Evolutionary conservation across 179 eudicot species (phyloP), one percentile per base, ranked within the genome.

Genomic region (Patellifolia procumbens): DNA sequence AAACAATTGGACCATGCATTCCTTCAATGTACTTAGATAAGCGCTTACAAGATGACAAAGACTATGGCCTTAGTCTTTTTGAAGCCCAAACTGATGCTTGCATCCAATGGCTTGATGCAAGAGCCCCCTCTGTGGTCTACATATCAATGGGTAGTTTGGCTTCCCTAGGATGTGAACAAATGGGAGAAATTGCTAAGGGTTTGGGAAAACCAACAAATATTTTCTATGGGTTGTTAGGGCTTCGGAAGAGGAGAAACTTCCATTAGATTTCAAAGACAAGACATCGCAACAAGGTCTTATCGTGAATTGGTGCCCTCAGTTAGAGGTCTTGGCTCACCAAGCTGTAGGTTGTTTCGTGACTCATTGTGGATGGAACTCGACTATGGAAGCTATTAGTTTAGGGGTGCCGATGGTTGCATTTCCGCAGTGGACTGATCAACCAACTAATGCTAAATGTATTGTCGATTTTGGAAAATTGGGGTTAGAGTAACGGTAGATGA

Each of bases 21-120:
- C 96, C 96, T 31, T 91, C 93, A 6, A 74, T 42, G 76, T 89
- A 88, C 81, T 52, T 91, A 62, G 93, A 89, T 86, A 88, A 86
- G 4, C 72, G 86, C 5, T 49, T 88, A 37, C 75, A 66, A 37
- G 62, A 86, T 46, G 93, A 88, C 83, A 77, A 9, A 6, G 88
- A 80, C 0, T 91, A 89, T 52, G 90, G 84, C 10, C 78, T 88
- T 62, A 83, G 82, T 70, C 88, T 91, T 52, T 86, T 89, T 74
- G 20, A 73, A 9, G 79, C 74, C 7, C 85, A 89, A 48, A 22
- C 58, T 2, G 73, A 83, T 0, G 48, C 71, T 8, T 86, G 88
- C 83, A 60, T 81, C 29, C 69, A 75, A 19, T 89, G 93, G 96
- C 86, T 91, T 16, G 45, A 71, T 73, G 39, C 78, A 12, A 86